phyloP scores from a whole-genome alignment of 2,329 filamentous ascomycete genomes.

The Phaeosphaeria sp. region DNA sequence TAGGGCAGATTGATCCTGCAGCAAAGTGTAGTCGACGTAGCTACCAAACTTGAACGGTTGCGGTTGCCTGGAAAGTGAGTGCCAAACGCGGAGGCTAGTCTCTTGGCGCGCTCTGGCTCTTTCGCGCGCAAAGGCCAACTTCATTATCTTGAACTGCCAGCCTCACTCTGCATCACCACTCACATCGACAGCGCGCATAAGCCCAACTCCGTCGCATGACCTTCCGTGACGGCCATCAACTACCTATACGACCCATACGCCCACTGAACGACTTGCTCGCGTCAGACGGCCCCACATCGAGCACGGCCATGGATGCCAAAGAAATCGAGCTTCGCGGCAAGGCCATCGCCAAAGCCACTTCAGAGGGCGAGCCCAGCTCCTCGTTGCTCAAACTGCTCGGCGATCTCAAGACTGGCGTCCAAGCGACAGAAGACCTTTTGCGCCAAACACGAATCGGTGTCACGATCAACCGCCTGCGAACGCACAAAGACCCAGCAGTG shows the following conservation, averaged over 20 bases:
- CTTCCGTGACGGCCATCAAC: slow-evolving; percentile 3
- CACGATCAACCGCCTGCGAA: slow-evolving; percentile 82
- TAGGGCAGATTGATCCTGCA: neutral
- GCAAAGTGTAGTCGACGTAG: neutral
- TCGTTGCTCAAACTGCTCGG: slow-evolving; percentile 77
- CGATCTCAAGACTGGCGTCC: slow-evolving; percentile 78
- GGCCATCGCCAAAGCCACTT: slow-evolving; percentile 79
- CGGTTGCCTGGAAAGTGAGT: neutral
- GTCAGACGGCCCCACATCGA: slow-evolving; percentile 10
- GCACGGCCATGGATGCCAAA: slow-evolving; percentile 73
- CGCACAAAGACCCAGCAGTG: slow-evolving; percentile 77
- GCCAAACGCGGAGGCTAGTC: slow-evolving; percentile 24
- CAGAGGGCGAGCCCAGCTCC: slow-evolving; percentile 74
- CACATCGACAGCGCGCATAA: slow-evolving; percentile 5
- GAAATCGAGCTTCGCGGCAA: slow-evolving; percentile 80
- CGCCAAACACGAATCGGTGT: slow-evolving; percentile 92
- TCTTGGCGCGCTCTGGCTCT: slow-evolving; percentile 22
- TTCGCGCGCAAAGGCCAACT: slow-evolving; percentile 21
- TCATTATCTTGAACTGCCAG: slow-evolving; percentile 12
- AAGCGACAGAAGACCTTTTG: slow-evolving; percentile 87
- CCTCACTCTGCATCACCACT: slow-evolving; percentile 1
- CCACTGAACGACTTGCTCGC: slow-evolving; percentile 7
- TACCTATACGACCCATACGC: slow-evolving; percentile 9
- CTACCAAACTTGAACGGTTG: neutral
- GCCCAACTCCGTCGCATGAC: slow-evolving; percentile 3